Evolutionary conservation across 139 green algal species (phyloP), one percentile per base, ranked within the genome.

Genomic region (Coelastrella sp.): DNA sequence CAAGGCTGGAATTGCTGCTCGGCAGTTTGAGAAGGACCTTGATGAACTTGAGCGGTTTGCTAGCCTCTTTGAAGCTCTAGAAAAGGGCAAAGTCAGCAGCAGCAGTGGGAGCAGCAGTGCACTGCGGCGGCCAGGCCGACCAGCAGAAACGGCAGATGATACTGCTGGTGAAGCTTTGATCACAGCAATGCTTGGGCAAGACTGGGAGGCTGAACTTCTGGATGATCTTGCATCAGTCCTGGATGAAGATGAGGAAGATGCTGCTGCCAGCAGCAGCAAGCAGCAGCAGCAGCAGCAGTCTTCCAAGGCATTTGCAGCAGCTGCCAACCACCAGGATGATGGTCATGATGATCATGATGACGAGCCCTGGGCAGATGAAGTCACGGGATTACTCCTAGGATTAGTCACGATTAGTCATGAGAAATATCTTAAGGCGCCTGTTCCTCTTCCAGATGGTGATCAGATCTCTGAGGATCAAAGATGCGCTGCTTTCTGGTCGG

Each of bases 321-420:
- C 45, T 51, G n/a, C n/a, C n/a, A n/a, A n/a, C n/a, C n/a, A n/a
- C n/a, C n/a, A n/a, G n/a, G n/a, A n/a, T n/a, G n/a, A n/a, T n/a
- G n/a, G n/a, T n/a, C n/a, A n/a, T n/a, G n/a, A n/a, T n/a, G n/a
- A n/a, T n/a, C n/a, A 86, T 30, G 84, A 85, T 8, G 81, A 38
- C 30, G 80, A 89, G 75, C 68, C 84, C 2, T 92, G 89, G 89
- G 62, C 62, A 2, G 89, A 92, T 38, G 89, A 92, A 25, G 85
- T 92, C 4, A 89, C 81, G 21, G 87, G 75, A 5, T 69, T 92
- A 85, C 85, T 92, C 53, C 81, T 92, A 59, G 89, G 87, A 0
- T 75, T 92, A 19, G 87, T 92, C 40, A 64, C 63, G n/a, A 84
- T 90, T 40, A 85, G 69, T 43, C 81, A 88, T 45, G 38, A 89